These are phyloP conservation scores for Cercophora newfieldiana DNA, from an alignment of 495 filamentous ascomycete genomes.

Conservation along the genomic window DNA sequence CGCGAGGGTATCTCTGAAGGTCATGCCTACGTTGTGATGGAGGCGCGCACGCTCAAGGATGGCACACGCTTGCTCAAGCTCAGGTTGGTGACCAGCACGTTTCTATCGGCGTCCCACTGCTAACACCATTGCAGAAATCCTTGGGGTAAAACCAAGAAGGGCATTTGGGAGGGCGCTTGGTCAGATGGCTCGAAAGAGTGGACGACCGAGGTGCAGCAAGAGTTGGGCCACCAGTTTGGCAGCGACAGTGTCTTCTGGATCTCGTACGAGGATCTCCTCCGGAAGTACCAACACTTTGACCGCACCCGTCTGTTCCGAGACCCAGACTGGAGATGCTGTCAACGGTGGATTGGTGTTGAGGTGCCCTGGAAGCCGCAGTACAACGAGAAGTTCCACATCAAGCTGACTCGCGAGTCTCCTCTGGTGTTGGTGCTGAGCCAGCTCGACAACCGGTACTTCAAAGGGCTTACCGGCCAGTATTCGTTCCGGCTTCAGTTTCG, in stretches of 20 bases:
- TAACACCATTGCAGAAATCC: conserved; percentile 59
- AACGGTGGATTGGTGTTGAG: conserved; percentile 83
- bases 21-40: conserved; percentile 91
- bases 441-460: conserved; percentile 85
- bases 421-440: conserved; percentile 84
- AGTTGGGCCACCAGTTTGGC: conserved; percentile 83
- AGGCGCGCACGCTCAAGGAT: conserved; percentile 58
- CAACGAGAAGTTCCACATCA: conserved; percentile 81
- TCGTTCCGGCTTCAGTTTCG: conserved; percentile 82
- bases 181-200: conserved; percentile 93
- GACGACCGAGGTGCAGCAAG: conserved; percentile 82
- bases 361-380: conserved; percentile 90
- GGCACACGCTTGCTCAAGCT: conserved; percentile 51
- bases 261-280: conserved; percentile 76
- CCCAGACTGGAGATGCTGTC: conserved; percentile 76
- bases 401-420: conserved; percentile 65
- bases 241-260: conserved; percentile 81
- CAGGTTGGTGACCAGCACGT: conserved; percentile 29
- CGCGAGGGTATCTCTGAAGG: conserved; percentile 77
- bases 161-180: conserved; percentile 85
- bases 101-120: neutral
- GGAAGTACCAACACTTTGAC: conserved; percentile 82
- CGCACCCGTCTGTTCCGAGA: conserved; percentile 86
- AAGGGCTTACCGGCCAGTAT: conserved; percentile 80
- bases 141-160: conserved; percentile 69